Evolutionary conservation across 768 basidiomycete genomes (phyloP).

Genomic region (Boletellus sp.): DNA sequence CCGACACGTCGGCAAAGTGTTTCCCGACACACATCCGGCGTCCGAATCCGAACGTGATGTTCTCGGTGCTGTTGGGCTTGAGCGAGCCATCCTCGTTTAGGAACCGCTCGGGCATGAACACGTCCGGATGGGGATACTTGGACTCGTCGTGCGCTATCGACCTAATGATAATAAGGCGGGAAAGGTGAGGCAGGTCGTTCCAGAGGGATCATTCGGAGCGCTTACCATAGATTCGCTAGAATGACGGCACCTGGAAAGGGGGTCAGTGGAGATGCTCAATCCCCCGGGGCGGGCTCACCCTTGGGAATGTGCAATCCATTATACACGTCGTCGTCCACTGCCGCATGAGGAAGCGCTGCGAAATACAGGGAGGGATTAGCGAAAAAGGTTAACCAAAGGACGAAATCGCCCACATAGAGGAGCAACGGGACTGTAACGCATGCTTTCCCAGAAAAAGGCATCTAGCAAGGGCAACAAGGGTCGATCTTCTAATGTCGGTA

Average conservation of each 20-base stretch:
- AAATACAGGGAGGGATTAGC: not conserved
- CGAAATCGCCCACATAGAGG: slow-evolving; percentile 6
- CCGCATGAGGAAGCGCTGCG: slow-evolving; percentile 1
- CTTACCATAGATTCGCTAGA: slow-evolving; percentile 2
- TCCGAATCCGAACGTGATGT: slow-evolving; percentile 22
- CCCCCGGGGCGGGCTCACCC: not conserved
- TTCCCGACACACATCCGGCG: slow-evolving; percentile 21
- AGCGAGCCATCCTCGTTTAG: slow-evolving; percentile 1
- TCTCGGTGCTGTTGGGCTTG: not conserved
- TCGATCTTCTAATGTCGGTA: slow-evolving; percentile 9
- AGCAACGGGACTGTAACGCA: slow-evolving; percentile 1
- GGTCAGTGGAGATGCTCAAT: not conserved
- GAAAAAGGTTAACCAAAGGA: not conserved
- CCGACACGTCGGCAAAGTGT: slow-evolving; percentile 13
- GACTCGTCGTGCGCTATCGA: slow-evolving; percentile 6
- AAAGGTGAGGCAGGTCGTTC: no score
- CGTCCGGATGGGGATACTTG: slow-evolving; percentile 1
- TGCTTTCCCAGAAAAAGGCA: slow-evolving; percentile 4
- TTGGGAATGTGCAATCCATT: slow-evolving; percentile 10
- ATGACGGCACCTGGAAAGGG: not conserved
- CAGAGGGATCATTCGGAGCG: not conserved
- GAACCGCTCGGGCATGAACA: slow-evolving; percentile 8
- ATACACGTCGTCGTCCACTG: slow-evolving; percentile 8
- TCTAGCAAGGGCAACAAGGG: slow-evolving; percentile 4
- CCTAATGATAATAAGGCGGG: not conserved